Percentiles rank a stretch among this genome's conserved stretches.
These are phyloP conservation scores for Thoreauomyces humboldtii DNA, from an alignment of 192 early-diverging fungal species.

Conservation along the genomic window DNA sequence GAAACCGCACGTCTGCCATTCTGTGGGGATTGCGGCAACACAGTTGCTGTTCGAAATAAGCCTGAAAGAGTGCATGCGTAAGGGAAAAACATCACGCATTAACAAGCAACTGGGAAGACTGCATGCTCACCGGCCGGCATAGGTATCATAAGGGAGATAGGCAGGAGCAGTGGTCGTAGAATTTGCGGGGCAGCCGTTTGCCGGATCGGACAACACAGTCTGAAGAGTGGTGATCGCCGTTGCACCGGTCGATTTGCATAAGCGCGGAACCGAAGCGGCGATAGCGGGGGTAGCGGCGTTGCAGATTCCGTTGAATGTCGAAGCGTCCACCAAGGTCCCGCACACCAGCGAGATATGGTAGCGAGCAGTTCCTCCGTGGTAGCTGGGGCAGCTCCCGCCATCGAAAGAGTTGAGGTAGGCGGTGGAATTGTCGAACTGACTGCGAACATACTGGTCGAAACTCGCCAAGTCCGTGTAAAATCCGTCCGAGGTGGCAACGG, in stretches of 20 bases:
- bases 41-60: constrained; percentile 10
- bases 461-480: constrained; percentile 24
- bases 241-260: neutral
- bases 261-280: neutral
- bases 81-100: neutral
- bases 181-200: neutral
- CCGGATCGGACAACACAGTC: neutral
- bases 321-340: neutral
- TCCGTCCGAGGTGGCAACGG: neutral
- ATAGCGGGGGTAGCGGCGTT: neutral
- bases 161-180: neutral
- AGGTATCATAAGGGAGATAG: neutral
- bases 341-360: constrained; percentile 33
- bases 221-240: neutral
- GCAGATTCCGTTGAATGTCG: neutral
- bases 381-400: constrained; percentile 31
- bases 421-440: constrained; percentile 14
- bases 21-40: neutral
- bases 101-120: neutral
- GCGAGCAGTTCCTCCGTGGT: constrained; percentile 26
- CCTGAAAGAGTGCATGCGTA: neutral
- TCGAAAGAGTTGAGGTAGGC: constrained; percentile 17
- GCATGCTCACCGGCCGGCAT: neutral
- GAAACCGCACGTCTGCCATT: constrained; percentile 26
- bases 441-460: constrained; percentile 31